Percentiles rank a stretch among this genome's conserved stretches.
Evolutionary conservation across 2,329 filamentous ascomycete species (phyloP).

Genomic region (Epichloe sylvatica): DNA sequence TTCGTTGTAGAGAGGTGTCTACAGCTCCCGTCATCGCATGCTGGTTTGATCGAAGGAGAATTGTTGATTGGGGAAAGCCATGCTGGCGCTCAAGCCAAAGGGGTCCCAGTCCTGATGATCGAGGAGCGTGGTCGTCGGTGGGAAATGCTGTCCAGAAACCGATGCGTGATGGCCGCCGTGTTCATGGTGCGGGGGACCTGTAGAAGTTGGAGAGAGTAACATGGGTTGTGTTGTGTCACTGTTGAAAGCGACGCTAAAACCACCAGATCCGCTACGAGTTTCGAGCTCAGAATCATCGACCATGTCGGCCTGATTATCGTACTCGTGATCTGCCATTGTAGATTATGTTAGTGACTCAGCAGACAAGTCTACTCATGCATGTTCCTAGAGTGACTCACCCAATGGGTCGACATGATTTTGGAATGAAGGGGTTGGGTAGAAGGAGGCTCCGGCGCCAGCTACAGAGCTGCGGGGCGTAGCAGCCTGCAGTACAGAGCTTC

Average conservation of each 20-base stretch:
- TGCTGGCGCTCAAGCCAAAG: slow-evolving; percentile 83
- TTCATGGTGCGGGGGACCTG: slow-evolving; percentile 24
- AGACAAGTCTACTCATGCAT: slow-evolving; percentile 31
- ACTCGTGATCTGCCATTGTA: slow-evolving; percentile 73
- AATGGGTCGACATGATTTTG: slow-evolving; percentile 92
- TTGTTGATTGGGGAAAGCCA: slow-evolving; percentile 80
- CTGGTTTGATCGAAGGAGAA: slow-evolving; percentile 59
- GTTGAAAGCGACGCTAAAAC: slow-evolving; percentile 47
- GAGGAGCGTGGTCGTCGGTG: slow-evolving; percentile 46
- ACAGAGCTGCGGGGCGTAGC: slow-evolving; percentile 23
- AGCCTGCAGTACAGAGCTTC: slow-evolving; percentile 24
- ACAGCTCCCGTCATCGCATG: slow-evolving; percentile 24
- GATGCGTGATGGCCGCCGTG: slow-evolving; percentile 21
- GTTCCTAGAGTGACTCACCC: slow-evolving; percentile 52
- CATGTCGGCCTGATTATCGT: slow-evolving; percentile 80
- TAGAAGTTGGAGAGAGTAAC: slow-evolving; percentile 27
- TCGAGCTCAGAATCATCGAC: slow-evolving; percentile 70
- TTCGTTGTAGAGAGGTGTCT: neutral
- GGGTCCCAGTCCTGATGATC: slow-evolving; percentile 90
- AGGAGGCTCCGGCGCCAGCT: slow-evolving; percentile 33
- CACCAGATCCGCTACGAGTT: slow-evolving; percentile 48
- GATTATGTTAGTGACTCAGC: slow-evolving; percentile 51
- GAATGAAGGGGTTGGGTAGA: slow-evolving; percentile 70
- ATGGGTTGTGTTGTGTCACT: slow-evolving; percentile 27
- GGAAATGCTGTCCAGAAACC: slow-evolving; percentile 34